These are phyloP conservation scores for Pseudozyma flocculosa DNA, from an alignment of 1,284 basidiomycete species.

Conservation along the genomic window DNA sequence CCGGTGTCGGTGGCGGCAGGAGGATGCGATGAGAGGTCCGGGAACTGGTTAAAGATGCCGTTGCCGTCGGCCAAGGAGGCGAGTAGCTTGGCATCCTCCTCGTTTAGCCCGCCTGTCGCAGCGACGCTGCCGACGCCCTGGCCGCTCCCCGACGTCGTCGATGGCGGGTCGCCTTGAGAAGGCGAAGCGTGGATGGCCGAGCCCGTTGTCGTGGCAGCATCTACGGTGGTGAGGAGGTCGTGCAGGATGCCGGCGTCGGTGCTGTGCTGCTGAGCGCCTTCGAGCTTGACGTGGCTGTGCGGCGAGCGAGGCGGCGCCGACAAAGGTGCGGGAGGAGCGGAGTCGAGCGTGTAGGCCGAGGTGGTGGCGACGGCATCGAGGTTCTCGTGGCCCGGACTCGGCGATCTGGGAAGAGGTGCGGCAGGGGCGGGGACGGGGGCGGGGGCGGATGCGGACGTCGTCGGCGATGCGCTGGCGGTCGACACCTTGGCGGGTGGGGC, in stretches of 20 bases:
- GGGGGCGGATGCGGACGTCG: too few relatives aligned
- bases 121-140: slow-evolving; percentile 10
- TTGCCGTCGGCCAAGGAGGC: slow-evolving; percentile 36
- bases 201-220: background rate
- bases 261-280: background rate
- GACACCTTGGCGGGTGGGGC: too few relatives aligned
- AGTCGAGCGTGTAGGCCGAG: slow-evolving; percentile 37
- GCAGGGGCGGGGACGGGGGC: too few relatives aligned
- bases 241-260: too few relatives aligned
- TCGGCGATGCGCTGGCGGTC: too few relatives aligned
- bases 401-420: too few relatives aligned
- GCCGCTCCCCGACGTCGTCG: background rate
- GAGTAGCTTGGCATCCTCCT: slow-evolving; percentile 42
- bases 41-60: slow-evolving; percentile 12
- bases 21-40: background rate
- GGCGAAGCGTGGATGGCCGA: background rate
- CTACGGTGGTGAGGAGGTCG: background rate
- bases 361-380: slow-evolving; percentile 35
- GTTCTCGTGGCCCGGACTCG: slow-evolving; percentile 29
- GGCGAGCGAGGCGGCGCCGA: too few relatives aligned
- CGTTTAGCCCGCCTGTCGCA: slow-evolving; percentile 21
- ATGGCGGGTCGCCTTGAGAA: background rate
- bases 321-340: background rate
- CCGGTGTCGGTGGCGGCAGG: background rate
- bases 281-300: background rate